Conservation (phyloP, 1,284 basidiomycete genomes). For the Melampsora americana region DNA sequence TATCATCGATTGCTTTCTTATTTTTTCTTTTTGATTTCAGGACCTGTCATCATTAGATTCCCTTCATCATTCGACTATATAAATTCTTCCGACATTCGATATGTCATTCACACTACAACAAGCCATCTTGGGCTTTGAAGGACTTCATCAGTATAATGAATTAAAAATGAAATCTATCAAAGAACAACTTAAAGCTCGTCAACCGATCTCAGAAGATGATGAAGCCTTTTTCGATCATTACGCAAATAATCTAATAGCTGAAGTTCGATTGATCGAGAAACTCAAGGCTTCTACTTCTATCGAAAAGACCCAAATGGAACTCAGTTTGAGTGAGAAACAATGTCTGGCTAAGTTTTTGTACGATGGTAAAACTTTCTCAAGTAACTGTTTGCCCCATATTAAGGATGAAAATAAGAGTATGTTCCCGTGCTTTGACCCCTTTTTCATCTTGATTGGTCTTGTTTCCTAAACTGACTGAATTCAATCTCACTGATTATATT, state of each 20-base stretch:
- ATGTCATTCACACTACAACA: too few relatives aligned
- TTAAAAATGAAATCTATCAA: constrained; percentile 12
- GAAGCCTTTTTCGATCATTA: constrained; percentile 15
- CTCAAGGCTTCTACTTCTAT: not conserved
- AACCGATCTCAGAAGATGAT: constrained; percentile 16
- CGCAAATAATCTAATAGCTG: not conserved
- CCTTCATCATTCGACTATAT: too few relatives aligned
- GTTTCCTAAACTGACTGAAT: too few relatives aligned
- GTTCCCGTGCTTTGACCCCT: too few relatives aligned
- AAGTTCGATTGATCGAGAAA: constrained; percentile 1
- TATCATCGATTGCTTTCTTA: too few relatives aligned
- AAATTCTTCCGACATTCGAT: too few relatives aligned
- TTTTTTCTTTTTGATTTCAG: too few relatives aligned
- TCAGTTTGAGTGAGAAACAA: not conserved
- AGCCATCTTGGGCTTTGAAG: not conserved
- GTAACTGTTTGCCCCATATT: too few relatives aligned
- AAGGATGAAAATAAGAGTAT: too few relatives aligned
- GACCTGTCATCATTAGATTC: too few relatives aligned
- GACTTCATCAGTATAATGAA: not conserved
- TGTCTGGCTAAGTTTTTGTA: not conserved
- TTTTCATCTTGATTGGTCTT: too few relatives aligned
- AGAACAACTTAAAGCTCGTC: not conserved
- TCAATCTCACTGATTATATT: too few relatives aligned
- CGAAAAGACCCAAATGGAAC: not conserved
- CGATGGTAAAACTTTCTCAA: not conserved